Percentiles rank a stretch among this genome's conserved stretches.
These are phyloP conservation scores for Penicillium verhagenii DNA, from an alignment of 495 filamentous ascomycete genomes.

Conservation along the genomic window DNA sequence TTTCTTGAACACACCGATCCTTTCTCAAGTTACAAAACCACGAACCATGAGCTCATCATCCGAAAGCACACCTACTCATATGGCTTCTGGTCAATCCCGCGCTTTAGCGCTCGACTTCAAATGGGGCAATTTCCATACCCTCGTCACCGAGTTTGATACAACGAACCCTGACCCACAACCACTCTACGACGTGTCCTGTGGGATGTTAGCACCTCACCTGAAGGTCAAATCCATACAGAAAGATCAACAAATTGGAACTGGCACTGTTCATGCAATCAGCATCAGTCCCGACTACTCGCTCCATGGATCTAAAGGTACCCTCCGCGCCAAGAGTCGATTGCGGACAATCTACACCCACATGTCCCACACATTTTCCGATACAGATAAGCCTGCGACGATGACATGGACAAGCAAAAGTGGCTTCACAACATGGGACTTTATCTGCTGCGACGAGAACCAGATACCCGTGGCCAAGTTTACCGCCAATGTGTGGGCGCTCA, in stretches of 20 bases:
- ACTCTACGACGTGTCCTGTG: conserved; percentile 5
- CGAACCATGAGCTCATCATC: background rate
- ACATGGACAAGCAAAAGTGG: conserved; percentile 20
- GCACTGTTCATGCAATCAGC: conserved; percentile 15
- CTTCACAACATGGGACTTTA: conserved; percentile 26
- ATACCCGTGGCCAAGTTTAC: conserved; percentile 16
- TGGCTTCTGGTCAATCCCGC: background rate
- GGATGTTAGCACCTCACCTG: conserved; percentile 16
- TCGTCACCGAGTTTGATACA: conserved; percentile 1
- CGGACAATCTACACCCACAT: conserved; percentile 20
- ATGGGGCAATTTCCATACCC: background rate
- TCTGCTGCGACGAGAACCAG: conserved; percentile 22
- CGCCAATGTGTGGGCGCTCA: conserved; percentile 21
- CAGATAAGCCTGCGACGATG: conserved; percentile 13
- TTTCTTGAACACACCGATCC: background rate
- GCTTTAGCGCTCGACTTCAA: background rate
- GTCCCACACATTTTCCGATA: conserved; percentile 17
- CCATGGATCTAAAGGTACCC: conserved; percentile 13
- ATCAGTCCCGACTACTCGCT: conserved; percentile 18
- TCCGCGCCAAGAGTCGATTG: conserved; percentile 20
- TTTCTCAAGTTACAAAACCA: background rate
- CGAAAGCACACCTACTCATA: background rate
- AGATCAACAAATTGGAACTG: conserved; percentile 11
- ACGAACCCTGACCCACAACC: conserved; percentile 1
- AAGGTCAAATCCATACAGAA: conserved; percentile 3